Percentiles rank a stretch among this genome's conserved stretches.
phyloP scores from a whole-genome alignment of 371 early-diverging fungal species.

The Mucor indicus region DNA sequence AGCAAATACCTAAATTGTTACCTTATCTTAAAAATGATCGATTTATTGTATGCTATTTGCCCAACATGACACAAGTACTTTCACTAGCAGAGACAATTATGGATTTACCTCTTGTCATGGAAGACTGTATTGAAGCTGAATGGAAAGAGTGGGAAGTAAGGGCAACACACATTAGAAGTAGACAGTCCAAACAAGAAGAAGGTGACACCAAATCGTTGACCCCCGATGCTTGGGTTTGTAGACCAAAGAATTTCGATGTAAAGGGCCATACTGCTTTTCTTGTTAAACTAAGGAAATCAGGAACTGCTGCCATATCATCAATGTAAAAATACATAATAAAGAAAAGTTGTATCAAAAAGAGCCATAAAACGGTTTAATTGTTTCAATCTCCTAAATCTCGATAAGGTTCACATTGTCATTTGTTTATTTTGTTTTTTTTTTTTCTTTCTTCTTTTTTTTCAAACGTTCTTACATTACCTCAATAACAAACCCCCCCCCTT shows the following conservation, averaged over 20 bases:
- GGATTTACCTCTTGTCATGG: constrained; percentile 51
- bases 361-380: too few species aligned
- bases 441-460: too few species aligned
- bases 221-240: constrained; percentile 54
- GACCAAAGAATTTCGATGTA: constrained; percentile 57
- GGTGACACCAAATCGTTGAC: neutral
- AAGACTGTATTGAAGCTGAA: constrained; percentile 60
- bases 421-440: too few species aligned
- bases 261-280: constrained; percentile 65
- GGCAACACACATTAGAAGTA: constrained; percentile 58
- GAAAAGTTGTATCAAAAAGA: too few species aligned
- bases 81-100: constrained; percentile 49
- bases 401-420: too few species aligned
- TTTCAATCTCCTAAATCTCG: too few species aligned
- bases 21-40: constrained; percentile 61
- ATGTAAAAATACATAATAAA: too few species aligned
- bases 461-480: too few species aligned
- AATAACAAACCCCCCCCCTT: too few species aligned
- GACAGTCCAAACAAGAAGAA: too few species aligned
- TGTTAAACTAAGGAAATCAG: constrained; percentile 56
- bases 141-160: constrained; percentile 75
- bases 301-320: too few species aligned
- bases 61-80: constrained; percentile 76
- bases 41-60: constrained; percentile 67
- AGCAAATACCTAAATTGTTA: constrained; percentile 42